Conservation (phyloP, 441 rosid genomes). For the Gossypium aridum region DNA sequence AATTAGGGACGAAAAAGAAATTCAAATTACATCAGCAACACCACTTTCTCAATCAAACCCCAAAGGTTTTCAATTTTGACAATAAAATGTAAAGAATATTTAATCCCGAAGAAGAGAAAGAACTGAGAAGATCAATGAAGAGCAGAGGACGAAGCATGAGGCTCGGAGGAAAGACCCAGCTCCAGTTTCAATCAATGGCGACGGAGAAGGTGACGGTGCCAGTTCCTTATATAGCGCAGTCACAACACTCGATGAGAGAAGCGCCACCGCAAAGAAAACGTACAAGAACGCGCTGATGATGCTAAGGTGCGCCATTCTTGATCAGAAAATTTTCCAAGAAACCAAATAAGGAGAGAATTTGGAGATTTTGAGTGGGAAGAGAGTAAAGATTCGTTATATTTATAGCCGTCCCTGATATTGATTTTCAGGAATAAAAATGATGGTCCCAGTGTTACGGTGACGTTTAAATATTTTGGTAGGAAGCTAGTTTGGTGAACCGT, state of each 20-base stretch:
- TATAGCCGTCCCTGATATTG: no score
- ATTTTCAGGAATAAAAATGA: no score
- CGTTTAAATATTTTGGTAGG: no score
- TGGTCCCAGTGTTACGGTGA: no score
- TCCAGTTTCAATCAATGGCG: slow-evolving; percentile 15
- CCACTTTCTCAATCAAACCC: no score
- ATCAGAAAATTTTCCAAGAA: not conserved
- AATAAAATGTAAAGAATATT: not conserved
- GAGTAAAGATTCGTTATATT: no score
- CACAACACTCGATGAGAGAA: slow-evolving; percentile 4
- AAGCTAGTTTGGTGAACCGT: no score
- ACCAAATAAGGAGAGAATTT: not conserved
- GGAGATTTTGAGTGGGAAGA: no score
- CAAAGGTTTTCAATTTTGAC: no score
- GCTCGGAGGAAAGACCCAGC: slow-evolving; percentile 12
- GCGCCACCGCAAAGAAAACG: not conserved
- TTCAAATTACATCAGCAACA: no score
- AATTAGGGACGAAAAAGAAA: no score
- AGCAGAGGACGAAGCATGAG: slow-evolving; percentile 9
- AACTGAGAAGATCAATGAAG: slow-evolving; percentile 15
- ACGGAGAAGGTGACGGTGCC: slow-evolving; percentile 17
- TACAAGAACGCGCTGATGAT: not conserved
- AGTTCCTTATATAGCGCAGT: slow-evolving; percentile 5
- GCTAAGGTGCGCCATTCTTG: slow-evolving; percentile 11
- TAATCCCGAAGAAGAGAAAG: slow-evolving; percentile 8